Percentiles rank a stretch among this genome's conserved stretches.
Evolutionary conservation across 257 asterid genomes (phyloP).

Genomic region (Leonotis leonurus): DNA sequence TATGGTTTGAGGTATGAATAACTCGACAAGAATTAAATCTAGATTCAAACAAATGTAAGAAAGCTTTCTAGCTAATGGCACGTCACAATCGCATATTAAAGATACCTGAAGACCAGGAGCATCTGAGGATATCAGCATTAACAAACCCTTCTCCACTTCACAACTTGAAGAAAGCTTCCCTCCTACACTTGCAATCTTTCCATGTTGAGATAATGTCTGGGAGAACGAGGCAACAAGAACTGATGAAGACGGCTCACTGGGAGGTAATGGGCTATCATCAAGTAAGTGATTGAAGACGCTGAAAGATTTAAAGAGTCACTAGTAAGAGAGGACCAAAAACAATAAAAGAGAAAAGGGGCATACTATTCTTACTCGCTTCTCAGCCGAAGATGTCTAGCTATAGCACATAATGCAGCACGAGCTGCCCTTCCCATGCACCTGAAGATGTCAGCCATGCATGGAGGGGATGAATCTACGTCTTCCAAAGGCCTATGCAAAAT

Average conservation of each 20-base stretch:
- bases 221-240: conserved; percentile 69
- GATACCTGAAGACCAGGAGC: conserved; percentile 82
- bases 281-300: conserved; percentile 84
- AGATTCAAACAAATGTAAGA: not conserved
- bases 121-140: conserved; percentile 77
- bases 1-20: conserved; percentile 26
- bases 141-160: conserved; percentile 81
- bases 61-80: not conserved
- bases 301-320: conserved; percentile 20
- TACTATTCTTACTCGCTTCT: conserved; percentile 71
- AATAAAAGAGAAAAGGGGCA: not conserved
- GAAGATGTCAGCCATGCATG: conserved; percentile 90
- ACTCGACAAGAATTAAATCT: conserved; percentile 14
- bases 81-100: not conserved
- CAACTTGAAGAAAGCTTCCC: conserved; percentile 49
- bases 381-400: conserved; percentile 88
- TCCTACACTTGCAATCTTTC: conserved; percentile 47
- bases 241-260: conserved; percentile 78
- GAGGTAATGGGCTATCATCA: conserved; percentile 88
- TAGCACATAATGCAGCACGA: conserved; percentile 76
- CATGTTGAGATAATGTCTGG: conserved; percentile 42
- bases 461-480: conserved; percentile 86
- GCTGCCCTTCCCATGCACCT: conserved; percentile 95
- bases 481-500: conserved; percentile 53
- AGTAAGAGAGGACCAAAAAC: not conserved